A percentile compares a stretch with the other conserved stretches of the same genome.
Conservation (phyloP, 2,329 filamentous ascomycete genomes). For the Daldinia sp. region DNA sequence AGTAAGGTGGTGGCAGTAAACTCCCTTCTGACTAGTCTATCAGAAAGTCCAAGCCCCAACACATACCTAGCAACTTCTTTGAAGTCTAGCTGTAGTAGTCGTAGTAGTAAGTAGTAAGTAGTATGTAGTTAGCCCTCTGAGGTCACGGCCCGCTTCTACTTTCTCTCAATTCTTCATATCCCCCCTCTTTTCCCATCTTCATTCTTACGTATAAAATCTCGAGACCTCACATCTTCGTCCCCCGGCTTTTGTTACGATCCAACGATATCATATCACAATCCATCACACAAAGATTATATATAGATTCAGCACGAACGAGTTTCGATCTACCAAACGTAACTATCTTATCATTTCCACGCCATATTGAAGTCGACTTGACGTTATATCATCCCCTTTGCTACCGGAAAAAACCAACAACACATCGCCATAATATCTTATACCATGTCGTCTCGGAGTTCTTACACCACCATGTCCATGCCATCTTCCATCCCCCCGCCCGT, state of each 20-base stretch:
- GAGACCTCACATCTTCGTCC: constrained; percentile 19
- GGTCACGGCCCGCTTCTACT: constrained; percentile 42
- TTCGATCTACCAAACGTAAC: constrained; percentile 11
- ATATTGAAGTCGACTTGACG: constrained; percentile 24
- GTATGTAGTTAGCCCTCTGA: constrained; percentile 41
- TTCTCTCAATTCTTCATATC: constrained; percentile 25
- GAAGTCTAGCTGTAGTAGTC: constrained; percentile 13
- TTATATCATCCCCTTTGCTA: constrained; percentile 6
- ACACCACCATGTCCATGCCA: constrained; percentile 47
- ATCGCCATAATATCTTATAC: constrained; percentile 8
- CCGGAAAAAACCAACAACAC: not conserved
- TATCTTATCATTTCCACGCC: not conserved
- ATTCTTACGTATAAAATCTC: constrained; percentile 42
- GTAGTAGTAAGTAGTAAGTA: not conserved
- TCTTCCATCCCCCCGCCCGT: constrained; percentile 47
- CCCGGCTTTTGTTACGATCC: not conserved
- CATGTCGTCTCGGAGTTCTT: constrained; percentile 49
- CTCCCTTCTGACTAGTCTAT: constrained; percentile 31
- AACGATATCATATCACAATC: constrained; percentile 9
- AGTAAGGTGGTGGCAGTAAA: constrained; percentile 10
- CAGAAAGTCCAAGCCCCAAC: constrained; percentile 17
- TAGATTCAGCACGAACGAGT: constrained; percentile 10
- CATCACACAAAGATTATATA: constrained; percentile 1
- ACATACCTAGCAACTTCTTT: constrained; percentile 19
- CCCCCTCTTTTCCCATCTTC: constrained; percentile 39